Conservation (phyloP, 805 yeast genomes). For the Tetrapisispora iriomotensis region DNA sequence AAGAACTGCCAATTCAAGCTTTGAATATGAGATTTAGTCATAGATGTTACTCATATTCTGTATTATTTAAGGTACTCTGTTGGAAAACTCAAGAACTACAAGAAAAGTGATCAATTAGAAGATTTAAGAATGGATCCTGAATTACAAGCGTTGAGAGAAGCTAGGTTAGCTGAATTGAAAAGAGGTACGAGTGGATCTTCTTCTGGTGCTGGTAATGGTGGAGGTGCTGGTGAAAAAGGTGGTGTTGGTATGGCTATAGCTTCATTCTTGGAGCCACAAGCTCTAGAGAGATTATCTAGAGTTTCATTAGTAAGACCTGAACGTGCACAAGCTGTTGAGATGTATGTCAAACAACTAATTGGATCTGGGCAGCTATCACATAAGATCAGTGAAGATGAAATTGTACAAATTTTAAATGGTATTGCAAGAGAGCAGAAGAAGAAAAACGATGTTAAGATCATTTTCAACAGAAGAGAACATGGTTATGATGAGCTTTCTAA, state of each 20-base stretch:
- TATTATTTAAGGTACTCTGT: no score
- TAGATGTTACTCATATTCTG: no score
- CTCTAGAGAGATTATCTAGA: constrained; percentile 78
- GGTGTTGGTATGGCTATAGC: constrained; percentile 34
- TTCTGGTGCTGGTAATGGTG: constrained; percentile 21
- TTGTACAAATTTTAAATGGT: constrained; percentile 76
- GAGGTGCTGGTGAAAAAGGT: constrained; percentile 5
- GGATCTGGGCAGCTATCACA: constrained; percentile 62
- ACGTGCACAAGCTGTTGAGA: constrained; percentile 80
- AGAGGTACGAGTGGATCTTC: constrained; percentile 28
- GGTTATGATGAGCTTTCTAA: constrained; percentile 29
- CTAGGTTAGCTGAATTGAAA: constrained; percentile 81
- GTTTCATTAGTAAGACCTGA: constrained; percentile 87
- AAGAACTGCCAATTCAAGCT: no score
- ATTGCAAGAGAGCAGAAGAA: constrained; percentile 65
- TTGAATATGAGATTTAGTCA: no score
- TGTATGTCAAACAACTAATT: constrained; percentile 60
- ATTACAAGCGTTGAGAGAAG: constrained; percentile 81
- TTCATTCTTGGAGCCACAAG: constrained; percentile 69
- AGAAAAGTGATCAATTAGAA: no score
- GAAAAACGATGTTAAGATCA: constrained; percentile 55
- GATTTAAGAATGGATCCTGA: constrained; percentile 98
- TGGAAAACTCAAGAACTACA: no score
- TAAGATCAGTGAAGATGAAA: constrained; percentile 70
- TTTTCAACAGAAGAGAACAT: constrained; percentile 43